A percentile compares a stretch with the other conserved stretches of the same genome.
phyloP scores from a whole-genome alignment of 2,329 filamentous ascomycete species.

The Plenodomus lindquistii region DNA sequence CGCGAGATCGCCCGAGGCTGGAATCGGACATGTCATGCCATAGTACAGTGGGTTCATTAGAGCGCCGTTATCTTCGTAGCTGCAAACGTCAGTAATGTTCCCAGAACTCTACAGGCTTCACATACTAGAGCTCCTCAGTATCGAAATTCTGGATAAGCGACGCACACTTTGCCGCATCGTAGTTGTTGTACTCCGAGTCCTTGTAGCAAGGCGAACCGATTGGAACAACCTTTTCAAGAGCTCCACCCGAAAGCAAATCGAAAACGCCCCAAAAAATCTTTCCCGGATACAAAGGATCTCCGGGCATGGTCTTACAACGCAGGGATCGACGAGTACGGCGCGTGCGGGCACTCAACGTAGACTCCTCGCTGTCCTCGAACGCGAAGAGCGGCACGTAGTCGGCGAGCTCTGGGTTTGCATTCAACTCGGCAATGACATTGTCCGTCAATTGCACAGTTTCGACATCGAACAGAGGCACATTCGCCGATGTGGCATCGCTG shows the following conservation, averaged over 20 bases:
- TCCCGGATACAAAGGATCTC: constrained; percentile 28
- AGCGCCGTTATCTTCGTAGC: constrained; percentile 28
- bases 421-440: constrained; percentile 22
- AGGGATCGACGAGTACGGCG: constrained; percentile 13
- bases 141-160: constrained; percentile 20
- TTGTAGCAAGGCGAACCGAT: constrained; percentile 35
- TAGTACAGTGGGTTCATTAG: constrained; percentile 35
- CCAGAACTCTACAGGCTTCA: background rate
- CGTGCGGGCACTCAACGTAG: constrained; percentile 7
- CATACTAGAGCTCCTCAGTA: constrained; percentile 27
- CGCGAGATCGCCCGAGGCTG: constrained; percentile 16
- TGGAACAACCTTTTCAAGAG: constrained; percentile 31
- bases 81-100: constrained; percentile 6
- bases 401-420: constrained; percentile 16
- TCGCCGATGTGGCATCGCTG: constrained; percentile 20
- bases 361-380: constrained; percentile 36
- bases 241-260: constrained; percentile 27
- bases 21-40: constrained; percentile 34
- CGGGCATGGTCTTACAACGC: constrained; percentile 35
- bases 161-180: constrained; percentile 29
- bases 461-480: constrained; percentile 21
- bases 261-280: constrained; percentile 25
- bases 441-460: constrained; percentile 34
- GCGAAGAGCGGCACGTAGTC: constrained; percentile 37
- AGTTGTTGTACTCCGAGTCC: constrained; percentile 32